Conservation (phyloP, 2,329 filamentous ascomycete species). For the Diplodia mutila region DNA sequence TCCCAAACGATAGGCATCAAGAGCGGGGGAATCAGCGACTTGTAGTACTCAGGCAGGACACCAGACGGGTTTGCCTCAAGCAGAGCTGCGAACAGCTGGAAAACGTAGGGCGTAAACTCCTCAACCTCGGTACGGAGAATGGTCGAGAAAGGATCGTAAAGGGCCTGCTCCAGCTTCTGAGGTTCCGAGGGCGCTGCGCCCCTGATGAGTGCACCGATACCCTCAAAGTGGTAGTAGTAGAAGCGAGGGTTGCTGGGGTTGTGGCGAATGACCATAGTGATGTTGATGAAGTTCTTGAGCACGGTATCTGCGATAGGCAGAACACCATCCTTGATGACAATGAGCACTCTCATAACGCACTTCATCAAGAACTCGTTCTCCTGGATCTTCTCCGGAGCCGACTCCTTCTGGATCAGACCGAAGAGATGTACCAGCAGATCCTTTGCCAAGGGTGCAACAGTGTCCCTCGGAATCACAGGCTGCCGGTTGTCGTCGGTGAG, state of each 20-base stretch:
- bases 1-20: constrained; percentile 88
- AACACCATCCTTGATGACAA: constrained; percentile 86
- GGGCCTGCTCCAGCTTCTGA: constrained; percentile 73
- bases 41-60: constrained; percentile 80
- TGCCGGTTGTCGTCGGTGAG: constrained; percentile 75
- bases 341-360: constrained; percentile 95
- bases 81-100: constrained; percentile 90
- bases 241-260: constrained; percentile 98
- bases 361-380: constrained; percentile 99
- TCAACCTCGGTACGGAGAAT: constrained; percentile 83
- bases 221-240: constrained; percentile 98
- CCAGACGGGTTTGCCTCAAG: constrained; percentile 82
- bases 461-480: constrained; percentile 76
- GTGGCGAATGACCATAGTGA: constrained; percentile 87
- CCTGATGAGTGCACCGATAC: constrained; percentile 83
- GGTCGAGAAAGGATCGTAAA: constrained; percentile 82
- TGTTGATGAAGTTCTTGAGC: constrained; percentile 81
- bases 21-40: constrained; percentile 75
- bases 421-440: constrained; percentile 90
- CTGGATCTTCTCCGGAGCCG: constrained; percentile 87
- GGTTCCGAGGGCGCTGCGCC: constrained; percentile 71
- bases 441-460: constrained; percentile 80
- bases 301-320: constrained; percentile 74
- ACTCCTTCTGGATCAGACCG: constrained; percentile 83
- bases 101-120: constrained; percentile 95